Conservation (phyloP, 129 eudicot species). For the Escallonia herrerae region DNA sequence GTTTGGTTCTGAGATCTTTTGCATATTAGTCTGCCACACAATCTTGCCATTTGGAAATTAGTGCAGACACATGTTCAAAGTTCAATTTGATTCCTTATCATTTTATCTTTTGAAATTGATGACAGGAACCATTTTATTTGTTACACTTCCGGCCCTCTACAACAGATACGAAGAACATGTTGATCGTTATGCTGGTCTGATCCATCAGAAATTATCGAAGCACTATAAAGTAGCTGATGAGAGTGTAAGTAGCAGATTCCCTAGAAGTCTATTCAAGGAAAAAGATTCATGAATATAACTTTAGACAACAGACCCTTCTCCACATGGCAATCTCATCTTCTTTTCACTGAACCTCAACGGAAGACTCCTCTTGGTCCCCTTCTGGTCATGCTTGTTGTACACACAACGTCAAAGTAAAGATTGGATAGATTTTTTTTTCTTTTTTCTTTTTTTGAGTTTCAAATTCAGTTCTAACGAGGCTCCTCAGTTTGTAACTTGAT, state of each 20-base stretch:
- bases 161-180: conserved; percentile 61
- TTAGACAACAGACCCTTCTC: too few relatives aligned
- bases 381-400: too few relatives aligned
- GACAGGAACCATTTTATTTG: conserved; percentile 65
- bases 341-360: too few relatives aligned
- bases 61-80: not conserved
- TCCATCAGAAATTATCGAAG: conserved; percentile 61
- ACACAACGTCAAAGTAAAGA: too few relatives aligned
- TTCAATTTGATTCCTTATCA: conserved; percentile 1
- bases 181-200: conserved; percentile 55
- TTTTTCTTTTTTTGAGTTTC: too few relatives aligned
- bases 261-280: conserved; percentile 44
- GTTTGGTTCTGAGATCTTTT: too few relatives aligned
- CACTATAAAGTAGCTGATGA: conserved; percentile 75
- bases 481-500: too few relatives aligned
- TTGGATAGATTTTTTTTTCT: too few relatives aligned
- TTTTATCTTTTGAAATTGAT: conserved; percentile 8
- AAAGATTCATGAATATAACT: conserved; percentile 26
- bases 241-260: conserved; percentile 57
- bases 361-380: too few relatives aligned
- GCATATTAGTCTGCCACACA: too few relatives aligned
- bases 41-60: not conserved
- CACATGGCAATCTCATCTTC: too few relatives aligned
- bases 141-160: conserved; percentile 84
- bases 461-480: too few relatives aligned